Evolutionary conservation across 495 filamentous ascomycete species (phyloP), one percentile per base, ranked within the genome.

Genomic region (Penicillium diatomitis): DNA sequence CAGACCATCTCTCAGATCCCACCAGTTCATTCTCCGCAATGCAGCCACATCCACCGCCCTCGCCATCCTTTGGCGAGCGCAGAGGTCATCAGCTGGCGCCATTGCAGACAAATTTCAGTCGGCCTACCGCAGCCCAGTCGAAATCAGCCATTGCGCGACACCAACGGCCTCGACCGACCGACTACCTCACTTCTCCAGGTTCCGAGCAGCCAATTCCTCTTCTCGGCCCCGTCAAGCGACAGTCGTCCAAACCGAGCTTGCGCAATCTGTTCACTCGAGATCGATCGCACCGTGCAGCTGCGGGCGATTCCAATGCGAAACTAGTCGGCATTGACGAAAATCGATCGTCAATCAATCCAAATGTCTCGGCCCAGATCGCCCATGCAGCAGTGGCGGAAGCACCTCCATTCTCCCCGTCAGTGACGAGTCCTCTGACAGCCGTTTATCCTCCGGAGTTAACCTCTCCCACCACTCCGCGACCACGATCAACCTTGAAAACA

Each of bases 61-160:
- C 44, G 36, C 55, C 64, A 9, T 68, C 66, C 27, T 57, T 72
- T 47, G 61, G 62, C 48, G 67, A 70, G 48, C 69, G 67, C 33
- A 60, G 69, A 62, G 69, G 69, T 6, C 69, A 65, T 39, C 60
- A 42, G 28, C 50, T 72, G 4, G 52, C 67, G 5, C 69, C 69
- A 5, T 48, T 72, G 32, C 62, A 69, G 48, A 72, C 69, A 43
- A 70, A 68, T 46, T 70, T 72, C 51, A 70, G 62, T 44, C 63
- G 64, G 28, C 67, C 66, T 31, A 56, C 53, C 8, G 51, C 62
- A 3, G 47, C 41, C 27, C 50, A 43, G 27, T 39, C 51, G 32
- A 45, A 52, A 41, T 36, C 58, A 3, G 35, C 45, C 11, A 27
- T 44, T 10, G 47, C 58, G 7, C 61, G 65, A 39, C 38, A 57